Evolutionary conservation across 345 rosid species (phyloP).

Genomic region (Gossypium rotundifolium): DNA sequence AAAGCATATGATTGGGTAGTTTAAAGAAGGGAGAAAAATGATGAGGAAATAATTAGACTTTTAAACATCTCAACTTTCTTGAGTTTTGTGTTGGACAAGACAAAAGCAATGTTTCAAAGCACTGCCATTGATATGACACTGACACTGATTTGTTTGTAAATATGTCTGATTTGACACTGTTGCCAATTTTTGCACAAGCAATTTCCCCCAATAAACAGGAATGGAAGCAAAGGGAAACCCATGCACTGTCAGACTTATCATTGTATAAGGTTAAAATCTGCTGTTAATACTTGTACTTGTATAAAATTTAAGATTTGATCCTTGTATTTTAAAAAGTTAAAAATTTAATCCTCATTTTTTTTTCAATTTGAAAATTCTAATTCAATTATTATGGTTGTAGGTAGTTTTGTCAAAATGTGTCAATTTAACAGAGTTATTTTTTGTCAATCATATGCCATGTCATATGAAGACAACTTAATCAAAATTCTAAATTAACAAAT

Average conservation of each 20-base stretch:
- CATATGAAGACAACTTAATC: rapidly evolving
- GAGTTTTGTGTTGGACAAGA: constrained; percentile 6
- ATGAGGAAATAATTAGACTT: constrained; percentile 8
- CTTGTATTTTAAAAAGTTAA: no score
- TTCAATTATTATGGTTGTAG: no score
- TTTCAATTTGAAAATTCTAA: no score
- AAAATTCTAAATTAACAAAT: no score
- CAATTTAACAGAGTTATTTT: no score
- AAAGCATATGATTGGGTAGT: constrained; percentile 2
- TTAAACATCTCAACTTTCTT: constrained; percentile 7
- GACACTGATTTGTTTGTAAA: not conserved
- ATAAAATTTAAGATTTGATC: no score
- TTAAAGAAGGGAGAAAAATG: not conserved
- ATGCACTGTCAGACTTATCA: not conserved
- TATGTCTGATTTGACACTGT: not conserved
- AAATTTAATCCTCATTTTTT: no score
- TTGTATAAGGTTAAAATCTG: no score
- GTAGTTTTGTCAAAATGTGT: no score
- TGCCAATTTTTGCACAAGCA: not conserved
- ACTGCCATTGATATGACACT: not conserved
- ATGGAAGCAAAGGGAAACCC: not conserved
- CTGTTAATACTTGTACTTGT: no score
- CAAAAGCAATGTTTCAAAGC: constrained; percentile 7
- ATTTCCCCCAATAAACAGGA: not conserved
- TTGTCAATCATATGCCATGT: no score